These are phyloP conservation scores for Chlorella sorokiniana DNA, from an alignment of 139 green algal species.

Conservation along the genomic window DNA sequence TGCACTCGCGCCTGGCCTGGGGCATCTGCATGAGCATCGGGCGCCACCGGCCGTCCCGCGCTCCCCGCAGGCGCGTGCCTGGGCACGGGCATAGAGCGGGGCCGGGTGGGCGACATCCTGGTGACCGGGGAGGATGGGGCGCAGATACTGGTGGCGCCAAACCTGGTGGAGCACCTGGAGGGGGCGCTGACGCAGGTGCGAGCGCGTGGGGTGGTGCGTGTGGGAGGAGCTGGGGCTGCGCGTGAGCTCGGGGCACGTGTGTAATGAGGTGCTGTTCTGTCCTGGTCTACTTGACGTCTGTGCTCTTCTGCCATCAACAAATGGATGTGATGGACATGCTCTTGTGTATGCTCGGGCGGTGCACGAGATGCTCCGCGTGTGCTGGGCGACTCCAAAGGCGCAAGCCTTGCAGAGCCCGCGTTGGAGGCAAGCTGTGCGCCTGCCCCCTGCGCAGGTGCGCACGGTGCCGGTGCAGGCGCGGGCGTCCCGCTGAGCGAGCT, in stretches of 20 bases:
- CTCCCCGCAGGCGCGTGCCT: slow-evolving; percentile 50
- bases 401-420: too few species aligned
- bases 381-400: too few species aligned
- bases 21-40: too few species aligned
- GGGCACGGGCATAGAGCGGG: slow-evolving; percentile 68
- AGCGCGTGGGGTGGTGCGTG: background rate
- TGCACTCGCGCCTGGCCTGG: background rate
- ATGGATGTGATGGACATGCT: too few species aligned
- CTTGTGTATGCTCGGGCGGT: too few species aligned
- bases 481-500: slow-evolving; percentile 41
- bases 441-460: slow-evolving; percentile 49
- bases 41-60: background rate
- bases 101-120: slow-evolving; percentile 75
- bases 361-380: too few species aligned
- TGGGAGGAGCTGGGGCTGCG: too few species aligned
- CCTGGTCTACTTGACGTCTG: too few species aligned
- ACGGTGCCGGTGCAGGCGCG: slow-evolving; percentile 64
- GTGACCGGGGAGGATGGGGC: slow-evolving; percentile 77
- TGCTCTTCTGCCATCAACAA: too few species aligned
- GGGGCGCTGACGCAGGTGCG: slow-evolving; percentile 58
- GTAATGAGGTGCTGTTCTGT: too few species aligned
- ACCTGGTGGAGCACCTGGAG: slow-evolving; percentile 76
- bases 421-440: too few species aligned
- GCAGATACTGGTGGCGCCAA: slow-evolving; percentile 71
- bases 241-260: too few species aligned